Conservation (phyloP, 1,284 basidiomycete species). For the Mycosarcoma maydis region DNA sequence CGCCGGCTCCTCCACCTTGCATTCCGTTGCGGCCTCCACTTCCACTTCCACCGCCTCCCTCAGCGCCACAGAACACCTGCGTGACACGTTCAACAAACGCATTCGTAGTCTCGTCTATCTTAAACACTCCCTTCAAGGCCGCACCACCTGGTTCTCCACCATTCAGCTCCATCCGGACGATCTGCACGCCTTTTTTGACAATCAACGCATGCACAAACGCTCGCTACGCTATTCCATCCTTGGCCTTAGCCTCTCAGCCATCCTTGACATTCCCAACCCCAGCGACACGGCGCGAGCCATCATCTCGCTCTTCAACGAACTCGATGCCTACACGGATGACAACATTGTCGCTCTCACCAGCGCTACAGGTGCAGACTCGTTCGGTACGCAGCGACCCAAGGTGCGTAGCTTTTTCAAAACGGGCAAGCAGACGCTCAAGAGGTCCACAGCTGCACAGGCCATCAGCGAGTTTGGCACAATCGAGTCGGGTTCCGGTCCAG, state of each 20-base stretch:
- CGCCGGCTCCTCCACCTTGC: conserved; percentile 9
- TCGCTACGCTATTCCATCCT: conserved; percentile 40
- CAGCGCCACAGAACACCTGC: conserved; percentile 24
- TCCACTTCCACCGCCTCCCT: conserved; percentile 3
- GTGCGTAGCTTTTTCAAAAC: conserved; percentile 52
- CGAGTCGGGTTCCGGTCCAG: conserved; percentile 21
- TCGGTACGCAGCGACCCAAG: conserved; percentile 32
- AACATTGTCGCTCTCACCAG: conserved; percentile 24
- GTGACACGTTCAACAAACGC: conserved; percentile 43
- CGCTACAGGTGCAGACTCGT: conserved; percentile 10
- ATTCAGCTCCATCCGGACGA: conserved; percentile 30
- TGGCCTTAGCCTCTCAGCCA: conserved; percentile 44
- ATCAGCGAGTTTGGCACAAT: conserved; percentile 37
- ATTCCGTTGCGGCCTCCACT: no score
- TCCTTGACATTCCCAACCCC: conserved; percentile 40
- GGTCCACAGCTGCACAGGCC: conserved; percentile 33
- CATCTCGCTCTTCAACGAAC: conserved; percentile 46
- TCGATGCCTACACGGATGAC: conserved; percentile 45
- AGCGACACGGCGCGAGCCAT: conserved; percentile 45
- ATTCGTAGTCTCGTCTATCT: conserved; percentile 41
- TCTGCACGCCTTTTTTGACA: conserved; percentile 37
- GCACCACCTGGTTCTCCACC: conserved; percentile 44
- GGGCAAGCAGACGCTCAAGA: conserved; percentile 32
- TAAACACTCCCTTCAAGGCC: conserved; percentile 38
- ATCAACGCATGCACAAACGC: conserved; percentile 50